Evolutionary conservation across 1,139 yeast genomes (phyloP), one percentile per base, ranked within the genome.

Genomic region (Saccharomyces hybrid): DNA sequence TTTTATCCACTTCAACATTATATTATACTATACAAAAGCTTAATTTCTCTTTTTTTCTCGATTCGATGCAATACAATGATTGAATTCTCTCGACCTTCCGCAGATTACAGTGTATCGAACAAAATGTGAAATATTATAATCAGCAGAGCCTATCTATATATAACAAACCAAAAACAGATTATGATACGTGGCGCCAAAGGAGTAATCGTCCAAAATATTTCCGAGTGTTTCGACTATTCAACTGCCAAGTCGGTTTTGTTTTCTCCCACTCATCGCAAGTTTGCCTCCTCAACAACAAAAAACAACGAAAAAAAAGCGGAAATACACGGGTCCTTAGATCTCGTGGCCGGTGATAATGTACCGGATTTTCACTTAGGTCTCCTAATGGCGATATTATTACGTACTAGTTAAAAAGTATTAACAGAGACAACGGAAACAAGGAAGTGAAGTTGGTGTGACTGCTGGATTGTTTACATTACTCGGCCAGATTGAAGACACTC

Each of bases 1-100:
- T 77, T 86, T 93, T 58, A 86, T 87, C 90, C 90, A 86, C 80
- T 84, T 86, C 55, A 86, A 75, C 95, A 86, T 86, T 27, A 21
- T 31, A 38, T 38, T 38, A 38, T 38, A 38, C 12, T 38, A 38
- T 38, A 16, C n/a, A 38, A 38, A 38, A 38, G 24, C 44, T 38
- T 34, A 14, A 14, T 14, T 8, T 34, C 42, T 51, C 42, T 26
- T 14, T 34, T 14, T 27, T 21, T 28, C 14, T 50, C 14, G 19
- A 19, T 42, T 42, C 19, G 48, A 42, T 27, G 49, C 34, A 31
- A 32, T 16, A 46, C 16, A 42, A 29, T 49, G 34, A 47, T 8
- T 47, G 34, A 31, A 27, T 29, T n/a, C 49, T 47, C 21, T 27
- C 9, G 32, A 29, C 14, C 32, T 47, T 47, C 32, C 19, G 14